A percentile compares a stretch with the other conserved stretches of the same genome.
Conservation (phyloP, 768 basidiomycete species). For the Suillus alpinus region DNA sequence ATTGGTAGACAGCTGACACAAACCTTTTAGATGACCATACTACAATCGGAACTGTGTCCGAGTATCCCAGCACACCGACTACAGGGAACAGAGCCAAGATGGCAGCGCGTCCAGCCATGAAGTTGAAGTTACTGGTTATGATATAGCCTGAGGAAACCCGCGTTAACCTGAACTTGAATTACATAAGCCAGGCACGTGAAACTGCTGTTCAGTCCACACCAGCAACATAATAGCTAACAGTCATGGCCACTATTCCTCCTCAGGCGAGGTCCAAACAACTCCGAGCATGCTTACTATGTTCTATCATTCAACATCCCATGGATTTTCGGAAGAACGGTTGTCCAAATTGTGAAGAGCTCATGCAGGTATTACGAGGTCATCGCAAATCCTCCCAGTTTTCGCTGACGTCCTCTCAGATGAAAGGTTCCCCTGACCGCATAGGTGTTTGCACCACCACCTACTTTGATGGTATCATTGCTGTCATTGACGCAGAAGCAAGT, state of each 20-base stretch:
- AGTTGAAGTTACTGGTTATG: constrained; percentile 4
- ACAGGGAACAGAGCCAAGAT: constrained; percentile 45
- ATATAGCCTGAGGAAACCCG: not conserved
- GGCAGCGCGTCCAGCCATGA: constrained; percentile 45
- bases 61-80: constrained; percentile 48
- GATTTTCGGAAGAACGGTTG: constrained; percentile 89
- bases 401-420: constrained; percentile 58
- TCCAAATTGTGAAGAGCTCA: constrained; percentile 95
- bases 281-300: constrained; percentile 92
- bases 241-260: constrained; percentile 49
- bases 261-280: constrained; percentile 70
- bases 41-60: constrained; percentile 60
- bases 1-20: not conserved
- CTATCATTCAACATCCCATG: constrained; percentile 76
- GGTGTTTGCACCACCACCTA: constrained; percentile 84
- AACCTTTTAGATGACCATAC: constrained; percentile 73
- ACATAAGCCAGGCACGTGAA: constrained; percentile 3
- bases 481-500: constrained; percentile 80
- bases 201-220: not conserved
- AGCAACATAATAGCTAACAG: not conserved
- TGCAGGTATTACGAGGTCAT: constrained; percentile 57
- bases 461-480: constrained; percentile 89
- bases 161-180: constrained; percentile 14
- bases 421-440: constrained; percentile 81
- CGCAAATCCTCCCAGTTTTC: not conserved